A percentile compares a stretch with the other conserved stretches of the same genome.
Conservation (phyloP, 345 rosid genomes). For the Hibiscus trionum region DNA sequence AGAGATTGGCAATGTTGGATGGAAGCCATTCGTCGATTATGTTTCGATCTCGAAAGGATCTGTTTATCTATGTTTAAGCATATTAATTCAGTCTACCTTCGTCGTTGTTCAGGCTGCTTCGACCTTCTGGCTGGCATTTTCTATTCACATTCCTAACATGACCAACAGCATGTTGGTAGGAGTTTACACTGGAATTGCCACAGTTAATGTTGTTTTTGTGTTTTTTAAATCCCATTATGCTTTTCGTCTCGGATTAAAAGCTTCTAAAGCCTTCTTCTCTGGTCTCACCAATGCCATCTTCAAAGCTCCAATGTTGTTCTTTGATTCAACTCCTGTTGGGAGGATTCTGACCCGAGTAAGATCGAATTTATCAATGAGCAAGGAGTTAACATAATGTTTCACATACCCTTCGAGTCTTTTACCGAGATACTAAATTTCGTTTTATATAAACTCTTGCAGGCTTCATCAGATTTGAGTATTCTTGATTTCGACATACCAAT, state of each 20-base stretch:
- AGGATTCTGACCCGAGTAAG: conserved; percentile 74
- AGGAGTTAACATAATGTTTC: conserved; percentile 2
- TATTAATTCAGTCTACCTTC: conserved; percentile 33
- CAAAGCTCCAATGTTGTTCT: conserved; percentile 72
- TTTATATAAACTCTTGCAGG: conserved; percentile 27
- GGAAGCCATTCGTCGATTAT: conserved; percentile 65
- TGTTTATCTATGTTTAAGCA: conserved; percentile 23
- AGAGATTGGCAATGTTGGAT: conserved; percentile 52
- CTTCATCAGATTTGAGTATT: conserved; percentile 66
- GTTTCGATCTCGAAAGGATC: conserved; percentile 41
- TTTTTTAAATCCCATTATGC: conserved; percentile 31
- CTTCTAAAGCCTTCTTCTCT: conserved; percentile 63
- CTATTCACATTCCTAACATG: conserved; percentile 43
- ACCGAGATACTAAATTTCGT: neutral
- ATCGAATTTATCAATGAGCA: neutral
- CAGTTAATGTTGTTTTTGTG: conserved; percentile 40
- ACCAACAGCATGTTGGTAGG: conserved; percentile 38
- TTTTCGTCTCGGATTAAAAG: conserved; percentile 56
- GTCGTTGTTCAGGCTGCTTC: conserved; percentile 49
- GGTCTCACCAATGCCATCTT: conserved; percentile 53
- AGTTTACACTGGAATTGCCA: conserved; percentile 50
- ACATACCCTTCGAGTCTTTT: neutral
- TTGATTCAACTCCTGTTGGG: conserved; percentile 76
- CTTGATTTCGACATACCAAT: conserved; percentile 61
- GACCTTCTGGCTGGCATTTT: conserved; percentile 69